These are phyloP conservation scores for Neoarthrinium moseri DNA, from an alignment of 2,329 filamentous ascomycete species.

Conservation along the genomic window DNA sequence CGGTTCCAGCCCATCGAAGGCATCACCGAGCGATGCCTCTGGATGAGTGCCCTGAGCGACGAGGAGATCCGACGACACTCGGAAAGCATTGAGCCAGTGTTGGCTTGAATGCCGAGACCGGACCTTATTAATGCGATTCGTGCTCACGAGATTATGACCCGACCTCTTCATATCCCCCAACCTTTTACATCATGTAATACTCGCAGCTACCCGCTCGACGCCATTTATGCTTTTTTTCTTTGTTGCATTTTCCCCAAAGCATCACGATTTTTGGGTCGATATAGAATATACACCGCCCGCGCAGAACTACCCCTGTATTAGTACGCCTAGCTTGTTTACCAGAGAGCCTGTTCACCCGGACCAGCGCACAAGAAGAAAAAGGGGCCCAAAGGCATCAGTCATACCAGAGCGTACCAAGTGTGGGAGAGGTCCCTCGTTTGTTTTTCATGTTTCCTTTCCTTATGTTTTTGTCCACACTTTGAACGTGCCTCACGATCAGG, in stretches of 20 bases:
- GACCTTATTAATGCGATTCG: background rate
- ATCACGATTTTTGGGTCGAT: background rate
- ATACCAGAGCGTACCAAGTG: too few species aligned
- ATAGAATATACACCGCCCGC: constrained; percentile 5
- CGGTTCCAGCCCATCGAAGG: constrained; percentile 73
- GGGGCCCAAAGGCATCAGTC: too few species aligned
- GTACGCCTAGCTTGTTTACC: too few species aligned
- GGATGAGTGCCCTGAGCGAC: constrained; percentile 75
- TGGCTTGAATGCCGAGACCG: constrained; percentile 16
- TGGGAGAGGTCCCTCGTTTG: too few species aligned
- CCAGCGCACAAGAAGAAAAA: too few species aligned
- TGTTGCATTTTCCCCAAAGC: constrained; percentile 4
- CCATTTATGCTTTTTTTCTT: too few species aligned
- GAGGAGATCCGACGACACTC: constrained; percentile 66
- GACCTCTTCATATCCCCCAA: constrained; percentile 2
- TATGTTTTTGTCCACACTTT: too few species aligned
- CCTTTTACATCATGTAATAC: constrained; percentile 5
- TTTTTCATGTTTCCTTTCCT: too few species aligned
- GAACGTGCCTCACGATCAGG: too few species aligned
- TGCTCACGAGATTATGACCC: constrained; percentile 1
- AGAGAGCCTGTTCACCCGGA: too few species aligned
- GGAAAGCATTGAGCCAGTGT: constrained; percentile 41
- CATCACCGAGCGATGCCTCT: constrained; percentile 78
- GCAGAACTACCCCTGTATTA: constrained; percentile 6
- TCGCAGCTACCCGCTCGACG: background rate